Evolutionary conservation across 1,284 basidiomycete genomes (phyloP), one percentile per base, ranked within the genome.

Genomic region (Papiliotrema fonsecae): DNA sequence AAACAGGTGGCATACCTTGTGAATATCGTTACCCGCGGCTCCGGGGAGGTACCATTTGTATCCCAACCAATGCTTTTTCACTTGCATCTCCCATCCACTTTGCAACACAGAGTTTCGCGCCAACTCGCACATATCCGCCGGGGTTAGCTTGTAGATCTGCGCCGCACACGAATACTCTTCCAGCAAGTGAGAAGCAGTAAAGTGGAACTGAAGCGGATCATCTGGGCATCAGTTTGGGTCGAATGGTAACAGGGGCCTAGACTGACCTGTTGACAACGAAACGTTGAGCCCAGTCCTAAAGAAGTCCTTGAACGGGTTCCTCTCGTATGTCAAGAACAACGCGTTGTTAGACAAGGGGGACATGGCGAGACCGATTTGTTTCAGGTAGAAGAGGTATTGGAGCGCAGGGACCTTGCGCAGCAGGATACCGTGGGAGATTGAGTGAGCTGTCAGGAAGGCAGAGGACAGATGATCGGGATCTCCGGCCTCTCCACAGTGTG

Each of bases 151-250:
- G 74, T 93, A 91, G 51, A 94, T 93, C 75, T 96, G 91, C 10
- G 96, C 94, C 6, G 96, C 96, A 7, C 98, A 94, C 51, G 88
- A 92, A 72, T 98, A 99, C 67, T 99, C 96, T 66, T 99, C 96
- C 48, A 98, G 76, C 44, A 97, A 75, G 22, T 93, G 94, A 44
- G 85, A 90, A 77, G 94, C 94, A 21, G 92, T 97, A 71, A 96
- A 94, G 73, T 96, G 92, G 77, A 97, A 94, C 74, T 96, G 91
- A 35, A 72, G 64, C 21, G 70, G 70, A 38, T 72, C 70, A 48
- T 72, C 72, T 63, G 45, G 4, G 27, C 26, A 31, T 47, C 18
- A 42, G 30, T 18, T 1, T 18, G 10, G 30, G 24, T 36, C 28
- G 13, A 19, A 4, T 19, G 16, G 6, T 6, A 4, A 4, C 21